These are phyloP conservation scores for Suillus paluster DNA, from an alignment of 768 basidiomycete species.

Conservation along the genomic window DNA sequence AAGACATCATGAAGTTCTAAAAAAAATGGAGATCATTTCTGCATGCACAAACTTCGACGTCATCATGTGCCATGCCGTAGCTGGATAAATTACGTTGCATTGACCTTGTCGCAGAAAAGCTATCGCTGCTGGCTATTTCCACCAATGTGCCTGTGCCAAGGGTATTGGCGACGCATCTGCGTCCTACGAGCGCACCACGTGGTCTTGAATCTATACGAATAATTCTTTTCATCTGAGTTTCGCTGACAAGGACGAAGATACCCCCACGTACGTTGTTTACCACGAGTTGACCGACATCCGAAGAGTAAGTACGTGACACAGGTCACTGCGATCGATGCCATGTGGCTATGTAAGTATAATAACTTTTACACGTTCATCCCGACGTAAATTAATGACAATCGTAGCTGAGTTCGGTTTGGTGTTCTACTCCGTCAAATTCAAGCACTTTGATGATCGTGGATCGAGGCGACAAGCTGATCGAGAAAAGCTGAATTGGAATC, in stretches of 20 bases:
- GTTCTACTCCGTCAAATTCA: conserved; percentile 97
- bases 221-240: neutral
- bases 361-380: neutral
- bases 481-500: conserved; percentile 87
- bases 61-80: too few relatives aligned
- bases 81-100: too few relatives aligned
- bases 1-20: too few relatives aligned
- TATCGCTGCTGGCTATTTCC: too few relatives aligned
- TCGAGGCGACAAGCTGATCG: conserved; percentile 77
- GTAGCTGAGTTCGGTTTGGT: conserved; percentile 93
- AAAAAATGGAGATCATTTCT: too few relatives aligned
- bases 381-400: conserved; percentile 17
- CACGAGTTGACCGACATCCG: conserved; percentile 95
- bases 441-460: conserved; percentile 92
- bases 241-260: conserved; percentile 55
- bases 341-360: conserved; percentile 91
- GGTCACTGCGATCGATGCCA: conserved; percentile 96
- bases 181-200: conserved; percentile 95
- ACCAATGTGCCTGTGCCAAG: too few relatives aligned
- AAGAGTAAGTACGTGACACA: conserved; percentile 99
- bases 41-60: too few relatives aligned
- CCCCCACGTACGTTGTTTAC: conserved; percentile 95
- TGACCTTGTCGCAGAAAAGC: too few relatives aligned
- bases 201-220: conserved; percentile 84
- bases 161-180: conserved; percentile 96